Evolutionary conservation across 1,139 yeast genomes (phyloP), one percentile per base, ranked within the genome.

Genomic region (Debaryomycetaceae sp.): DNA sequence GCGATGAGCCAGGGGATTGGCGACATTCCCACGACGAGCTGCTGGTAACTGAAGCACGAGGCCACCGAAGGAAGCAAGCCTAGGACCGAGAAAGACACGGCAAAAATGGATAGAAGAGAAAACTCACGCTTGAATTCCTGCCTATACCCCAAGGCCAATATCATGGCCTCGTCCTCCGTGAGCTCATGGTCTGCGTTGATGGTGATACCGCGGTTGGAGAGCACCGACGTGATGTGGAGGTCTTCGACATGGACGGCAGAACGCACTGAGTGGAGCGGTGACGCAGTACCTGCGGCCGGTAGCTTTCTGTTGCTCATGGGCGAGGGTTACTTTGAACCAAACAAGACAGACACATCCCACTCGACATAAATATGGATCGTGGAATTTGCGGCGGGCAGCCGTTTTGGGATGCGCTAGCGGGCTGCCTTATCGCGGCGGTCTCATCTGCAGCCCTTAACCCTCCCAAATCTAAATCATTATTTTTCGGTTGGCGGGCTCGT

Each of bases 121-220:
- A 78, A 77, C 43, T 82, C 85, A 51, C 91, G 73, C 46, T 75
- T 75, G 51, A 82, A 76, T 48, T 82, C 89, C 43, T 76, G 84
- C 48, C 78, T 78, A 50, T 82, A 82, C 26, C 91, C 91, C 45
- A 81, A 63, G 12, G 82, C 80, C 44, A 75, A 51, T 30, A 75
- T 72, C 52, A 67, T 57, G 11, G 78, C 79, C 47, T 75, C 81
- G 48, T 75, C 82, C 6, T 44, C 33, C 37, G 61, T 69, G 9
- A 74, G 56, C 11, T 48, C 68, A 44, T 74, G 80, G 41, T 65
- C 71, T 10, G 65, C 61, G 39, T 62, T 62, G 29, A 67, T 61
- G 14, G 63, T 57, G 13, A 63, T 46, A 28, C 60, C 65, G 34
- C 45, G 49, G 38, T 64, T 56, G 14, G 73, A 66, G 32, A 67